Percentiles rank a stretch among this genome's conserved stretches.
These are phyloP conservation scores for Ilex paraguariensis DNA, from an alignment of 305 asterid genomes.

Conservation along the genomic window DNA sequence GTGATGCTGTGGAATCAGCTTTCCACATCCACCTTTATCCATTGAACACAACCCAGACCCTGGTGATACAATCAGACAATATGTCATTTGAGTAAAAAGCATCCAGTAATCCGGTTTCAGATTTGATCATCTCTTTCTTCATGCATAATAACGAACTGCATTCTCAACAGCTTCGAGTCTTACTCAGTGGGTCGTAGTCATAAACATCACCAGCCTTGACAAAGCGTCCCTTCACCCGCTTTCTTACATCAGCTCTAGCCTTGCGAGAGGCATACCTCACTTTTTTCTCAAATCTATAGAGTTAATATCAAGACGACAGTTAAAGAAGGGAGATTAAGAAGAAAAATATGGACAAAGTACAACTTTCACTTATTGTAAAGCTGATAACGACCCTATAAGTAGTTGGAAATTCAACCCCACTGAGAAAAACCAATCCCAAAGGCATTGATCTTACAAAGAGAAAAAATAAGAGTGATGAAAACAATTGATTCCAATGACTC, in stretches of 20 bases:
- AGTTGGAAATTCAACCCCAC: too few relatives aligned
- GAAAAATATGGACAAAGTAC: background rate
- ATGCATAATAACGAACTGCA: background rate
- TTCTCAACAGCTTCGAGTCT: slow-evolving; percentile 53
- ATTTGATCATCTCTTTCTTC: slow-evolving; percentile 14
- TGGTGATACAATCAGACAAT: slow-evolving; percentile 15
- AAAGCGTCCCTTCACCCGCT: slow-evolving; percentile 91
- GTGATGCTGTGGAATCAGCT: background rate
- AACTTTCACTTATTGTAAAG: too few relatives aligned
- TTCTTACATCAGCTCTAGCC: slow-evolving; percentile 89
- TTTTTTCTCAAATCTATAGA: slow-evolving; percentile 73
- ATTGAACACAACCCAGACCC: slow-evolving; percentile 8
- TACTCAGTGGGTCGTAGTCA: slow-evolving; percentile 77
- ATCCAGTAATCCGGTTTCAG: slow-evolving; percentile 4
- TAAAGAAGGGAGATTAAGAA: slow-evolving; percentile 1
- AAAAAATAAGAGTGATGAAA: too few relatives aligned
- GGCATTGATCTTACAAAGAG: too few relatives aligned
- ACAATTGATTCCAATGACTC: too few relatives aligned
- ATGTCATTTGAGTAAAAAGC: slow-evolving; percentile 10
- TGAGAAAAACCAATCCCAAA: too few relatives aligned
- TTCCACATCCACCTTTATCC: slow-evolving; percentile 8
- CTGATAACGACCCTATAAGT: too few relatives aligned
- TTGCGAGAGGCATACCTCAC: slow-evolving; percentile 89
- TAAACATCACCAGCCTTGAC: slow-evolving; percentile 95
- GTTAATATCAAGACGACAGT: too few relatives aligned